These are phyloP conservation scores for Kregervanrija pseudodelftensis DNA, from an alignment of 805 yeast genomes.

Conservation along the genomic window DNA sequence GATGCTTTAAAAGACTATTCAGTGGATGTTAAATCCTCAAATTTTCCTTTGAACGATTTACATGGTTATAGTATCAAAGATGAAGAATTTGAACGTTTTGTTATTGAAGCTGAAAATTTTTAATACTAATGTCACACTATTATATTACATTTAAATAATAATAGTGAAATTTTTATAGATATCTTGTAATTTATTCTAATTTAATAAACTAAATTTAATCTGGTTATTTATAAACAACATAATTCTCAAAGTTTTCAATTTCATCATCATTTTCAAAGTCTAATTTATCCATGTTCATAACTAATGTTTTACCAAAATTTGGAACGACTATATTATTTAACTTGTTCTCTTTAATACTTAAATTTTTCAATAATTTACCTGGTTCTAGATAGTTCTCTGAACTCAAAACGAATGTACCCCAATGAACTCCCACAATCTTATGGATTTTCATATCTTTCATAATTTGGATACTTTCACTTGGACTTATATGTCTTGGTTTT, in stretches of 20 bases:
- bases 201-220: slow-evolving; percentile 1
- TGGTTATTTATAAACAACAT: slow-evolving; percentile 12
- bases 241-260: slow-evolving; percentile 9
- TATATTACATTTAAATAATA: too few species aligned
- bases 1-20: slow-evolving; percentile 48
- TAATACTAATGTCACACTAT: background rate
- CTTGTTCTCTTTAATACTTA: slow-evolving; percentile 37
- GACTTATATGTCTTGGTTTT: slow-evolving; percentile 79
- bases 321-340: slow-evolving; percentile 50
- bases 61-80: slow-evolving; percentile 69
- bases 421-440: slow-evolving; percentile 80
- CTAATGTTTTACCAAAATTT: slow-evolving; percentile 65
- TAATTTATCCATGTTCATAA: slow-evolving; percentile 26
- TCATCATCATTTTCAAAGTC: slow-evolving; percentile 4
- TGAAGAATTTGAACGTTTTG: slow-evolving; percentile 46
- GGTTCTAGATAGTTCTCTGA: slow-evolving; percentile 88
- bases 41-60: slow-evolving; percentile 52
- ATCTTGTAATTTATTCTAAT: background rate
- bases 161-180: background rate
- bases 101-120: slow-evolving; percentile 18
- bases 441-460: slow-evolving; percentile 54
- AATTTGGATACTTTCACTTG: slow-evolving; percentile 66
- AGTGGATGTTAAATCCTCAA: slow-evolving; percentile 45
- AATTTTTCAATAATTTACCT: slow-evolving; percentile 44
- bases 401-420: slow-evolving; percentile 92